Conservation (phyloP, 345 rosid genomes). For the Conringia planisiliqua region DNA sequence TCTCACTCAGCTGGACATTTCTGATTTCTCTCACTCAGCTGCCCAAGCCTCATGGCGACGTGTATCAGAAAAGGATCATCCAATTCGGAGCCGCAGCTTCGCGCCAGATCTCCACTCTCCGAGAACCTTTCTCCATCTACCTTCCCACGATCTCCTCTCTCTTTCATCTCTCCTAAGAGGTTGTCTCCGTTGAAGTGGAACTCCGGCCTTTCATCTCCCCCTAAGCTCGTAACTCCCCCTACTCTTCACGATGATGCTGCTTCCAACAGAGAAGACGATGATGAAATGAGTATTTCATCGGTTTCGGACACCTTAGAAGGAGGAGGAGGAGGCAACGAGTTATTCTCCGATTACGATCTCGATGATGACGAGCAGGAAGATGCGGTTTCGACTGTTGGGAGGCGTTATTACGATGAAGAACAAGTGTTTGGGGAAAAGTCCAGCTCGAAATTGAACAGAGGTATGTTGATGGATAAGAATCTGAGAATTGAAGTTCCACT, state of each 20-base stretch:
- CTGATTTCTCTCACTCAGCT: not conserved
- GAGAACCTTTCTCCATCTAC: constrained; percentile 39
- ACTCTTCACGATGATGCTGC: constrained; percentile 13
- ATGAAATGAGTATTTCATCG: constrained; percentile 62
- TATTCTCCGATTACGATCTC: constrained; percentile 40
- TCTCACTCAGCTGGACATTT: not conserved
- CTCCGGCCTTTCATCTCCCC: constrained; percentile 50
- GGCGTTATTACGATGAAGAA: constrained; percentile 37
- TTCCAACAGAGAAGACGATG: constrained; percentile 12
- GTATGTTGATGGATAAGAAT: constrained; percentile 47
- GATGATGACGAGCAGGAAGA: constrained; percentile 33
- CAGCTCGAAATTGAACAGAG: constrained; percentile 51
- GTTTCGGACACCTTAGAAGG: constrained; percentile 31
- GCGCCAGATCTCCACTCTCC: constrained; percentile 61
- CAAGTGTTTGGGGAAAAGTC: constrained; percentile 33
- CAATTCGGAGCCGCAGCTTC: constrained; percentile 23
- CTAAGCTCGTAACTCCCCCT: constrained; percentile 40
- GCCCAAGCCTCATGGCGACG: constrained; percentile 42
- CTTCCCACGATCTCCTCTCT: constrained; percentile 19
- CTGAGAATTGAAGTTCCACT: constrained; percentile 68
- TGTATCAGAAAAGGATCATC: constrained; percentile 74
- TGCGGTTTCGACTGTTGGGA: not conserved
- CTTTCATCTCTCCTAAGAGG: constrained; percentile 30
- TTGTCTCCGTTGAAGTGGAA: constrained; percentile 62
- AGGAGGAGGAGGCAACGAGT: constrained; percentile 28